phyloP scores from a whole-genome alignment of 805 yeast species.

The Wickerhamiella spandovensis region DNA sequence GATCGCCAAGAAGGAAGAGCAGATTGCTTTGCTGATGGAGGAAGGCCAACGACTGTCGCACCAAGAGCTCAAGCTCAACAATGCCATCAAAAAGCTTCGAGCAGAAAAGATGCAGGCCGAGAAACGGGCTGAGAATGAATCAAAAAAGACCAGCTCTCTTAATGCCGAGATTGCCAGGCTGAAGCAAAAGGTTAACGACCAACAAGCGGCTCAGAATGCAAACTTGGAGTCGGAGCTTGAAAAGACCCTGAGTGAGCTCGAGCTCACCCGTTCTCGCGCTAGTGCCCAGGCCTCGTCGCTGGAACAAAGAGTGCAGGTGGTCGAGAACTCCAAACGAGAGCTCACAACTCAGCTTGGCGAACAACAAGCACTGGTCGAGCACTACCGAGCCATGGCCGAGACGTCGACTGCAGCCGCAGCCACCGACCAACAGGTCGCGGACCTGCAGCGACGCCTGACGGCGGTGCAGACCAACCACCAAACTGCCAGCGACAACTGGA shows the following conservation, averaged over 20 bases:
- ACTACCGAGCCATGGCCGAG: conserved; percentile 51
- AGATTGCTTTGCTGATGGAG: conserved; percentile 49
- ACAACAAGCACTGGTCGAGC: conserved; percentile 63
- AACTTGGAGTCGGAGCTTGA: conserved; percentile 18
- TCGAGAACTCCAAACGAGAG: conserved; percentile 7
- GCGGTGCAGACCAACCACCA: conserved; percentile 57
- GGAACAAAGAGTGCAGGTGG: not conserved
- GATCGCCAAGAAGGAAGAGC: conserved; percentile 31
- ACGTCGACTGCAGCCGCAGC: conserved; percentile 12
- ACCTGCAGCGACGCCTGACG: conserved; percentile 33
- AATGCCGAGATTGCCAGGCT: conserved; percentile 18
- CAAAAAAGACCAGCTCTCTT: conserved; percentile 18
- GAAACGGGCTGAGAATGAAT: conserved; percentile 20
- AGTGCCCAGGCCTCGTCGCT: not conserved
- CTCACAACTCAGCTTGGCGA: conserved; percentile 22
- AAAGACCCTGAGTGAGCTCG: conserved; percentile 20
- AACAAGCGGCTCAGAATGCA: conserved; percentile 9
- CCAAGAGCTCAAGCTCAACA: conserved; percentile 53
- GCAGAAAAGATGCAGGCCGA: conserved; percentile 33
- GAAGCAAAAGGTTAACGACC: conserved; percentile 8
- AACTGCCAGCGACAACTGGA: conserved; percentile 72
- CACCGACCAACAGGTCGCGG: conserved; percentile 23
- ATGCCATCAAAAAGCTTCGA: conserved; percentile 50
- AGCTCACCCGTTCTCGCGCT: conserved; percentile 6
- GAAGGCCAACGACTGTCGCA: conserved; percentile 17